phyloP scores from a whole-genome alignment of 164 flowering plant species.

The Annona cherimola region DNA sequence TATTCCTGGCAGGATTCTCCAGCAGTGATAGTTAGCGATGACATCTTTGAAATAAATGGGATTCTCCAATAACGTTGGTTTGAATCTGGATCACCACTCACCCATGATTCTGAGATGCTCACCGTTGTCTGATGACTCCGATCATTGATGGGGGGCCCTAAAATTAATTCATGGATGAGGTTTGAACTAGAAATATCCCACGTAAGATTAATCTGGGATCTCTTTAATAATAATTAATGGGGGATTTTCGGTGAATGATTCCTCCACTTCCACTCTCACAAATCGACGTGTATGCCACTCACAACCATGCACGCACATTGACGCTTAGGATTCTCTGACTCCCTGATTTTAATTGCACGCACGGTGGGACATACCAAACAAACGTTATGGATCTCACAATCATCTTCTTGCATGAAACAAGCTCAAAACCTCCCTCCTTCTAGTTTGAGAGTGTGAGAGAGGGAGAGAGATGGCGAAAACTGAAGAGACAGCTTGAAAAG shows the following conservation, averaged over 20 bases:
- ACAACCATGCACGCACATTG: too few relatives aligned
- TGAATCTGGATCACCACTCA: neutral
- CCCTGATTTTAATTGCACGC: too few relatives aligned
- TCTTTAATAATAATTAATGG: neutral
- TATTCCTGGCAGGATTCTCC: too few relatives aligned
- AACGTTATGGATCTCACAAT: neutral
- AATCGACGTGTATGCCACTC: neutral
- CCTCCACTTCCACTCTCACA: too few relatives aligned
- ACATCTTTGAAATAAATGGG: too few relatives aligned
- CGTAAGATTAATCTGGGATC: neutral
- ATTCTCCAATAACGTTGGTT: neutral
- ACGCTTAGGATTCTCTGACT: neutral
- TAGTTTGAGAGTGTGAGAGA: neutral
- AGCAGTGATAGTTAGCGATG: too few relatives aligned
- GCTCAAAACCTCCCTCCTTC: too few relatives aligned
- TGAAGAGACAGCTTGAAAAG: neutral
- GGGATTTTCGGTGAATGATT: too few relatives aligned
- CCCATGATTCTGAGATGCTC: neutral
- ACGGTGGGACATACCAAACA: neutral
- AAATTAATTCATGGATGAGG: neutral
- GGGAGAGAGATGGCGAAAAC: neutral
- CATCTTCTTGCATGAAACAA: neutral
- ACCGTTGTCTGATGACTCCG: neutral
- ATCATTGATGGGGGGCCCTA: too few relatives aligned
- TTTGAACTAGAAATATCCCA: neutral